Conservation (phyloP, 345 rosid genomes). For the Salix dunnii region DNA sequence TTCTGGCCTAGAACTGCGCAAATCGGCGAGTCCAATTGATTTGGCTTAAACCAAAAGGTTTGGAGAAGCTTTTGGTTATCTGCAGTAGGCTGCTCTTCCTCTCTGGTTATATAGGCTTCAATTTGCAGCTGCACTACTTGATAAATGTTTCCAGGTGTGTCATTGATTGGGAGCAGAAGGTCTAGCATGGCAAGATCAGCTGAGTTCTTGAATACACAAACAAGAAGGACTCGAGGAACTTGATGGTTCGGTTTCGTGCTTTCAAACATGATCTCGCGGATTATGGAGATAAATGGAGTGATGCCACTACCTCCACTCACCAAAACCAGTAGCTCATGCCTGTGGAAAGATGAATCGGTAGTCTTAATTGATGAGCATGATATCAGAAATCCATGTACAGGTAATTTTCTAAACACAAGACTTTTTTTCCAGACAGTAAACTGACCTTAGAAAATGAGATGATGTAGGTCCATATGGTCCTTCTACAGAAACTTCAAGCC, state of each 20-base stretch:
- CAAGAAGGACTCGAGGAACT: constrained; percentile 14
- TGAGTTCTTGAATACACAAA: constrained; percentile 19
- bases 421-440: neutral
- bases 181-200: constrained; percentile 22
- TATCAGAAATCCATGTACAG: neutral
- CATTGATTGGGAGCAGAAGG: constrained; percentile 21
- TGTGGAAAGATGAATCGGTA: neutral
- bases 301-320: constrained; percentile 29
- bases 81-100: neutral
- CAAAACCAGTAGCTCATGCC: constrained; percentile 24
- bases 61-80: neutral
- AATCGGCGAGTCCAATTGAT: constrained; percentile 18
- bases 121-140: constrained; percentile 14
- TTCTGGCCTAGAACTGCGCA: constrained; percentile 9
- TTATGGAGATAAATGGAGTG: constrained; percentile 26
- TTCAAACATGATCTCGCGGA: constrained; percentile 22
- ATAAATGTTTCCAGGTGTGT: neutral
- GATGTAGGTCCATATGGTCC: constrained; percentile 31
- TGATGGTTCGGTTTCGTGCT: constrained; percentile 3
- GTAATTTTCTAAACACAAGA: neutral
- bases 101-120: constrained; percentile 25
- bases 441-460: constrained; percentile 23
- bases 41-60: constrained; percentile 22
- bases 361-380: neutral
- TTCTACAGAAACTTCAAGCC: constrained; percentile 22